Conservation (phyloP, 345 rosid genomes). For the Carallia brachiata region DNA sequence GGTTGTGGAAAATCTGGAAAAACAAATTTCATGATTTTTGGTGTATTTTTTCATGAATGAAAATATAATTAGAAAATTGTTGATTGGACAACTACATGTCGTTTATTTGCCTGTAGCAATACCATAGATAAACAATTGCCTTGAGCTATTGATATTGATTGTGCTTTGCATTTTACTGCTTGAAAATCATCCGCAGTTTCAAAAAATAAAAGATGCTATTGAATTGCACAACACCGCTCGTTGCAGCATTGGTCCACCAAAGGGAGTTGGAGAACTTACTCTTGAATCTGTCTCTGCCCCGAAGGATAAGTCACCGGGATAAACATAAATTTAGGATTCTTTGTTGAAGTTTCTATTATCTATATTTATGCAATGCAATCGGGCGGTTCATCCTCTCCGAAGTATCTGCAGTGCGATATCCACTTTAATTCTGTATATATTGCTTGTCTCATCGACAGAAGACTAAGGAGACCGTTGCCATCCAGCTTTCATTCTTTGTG, state of each 20-base stretch:
- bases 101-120: not conserved
- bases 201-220: constrained; percentile 82
- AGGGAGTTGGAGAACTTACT: constrained; percentile 53
- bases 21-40: not conserved
- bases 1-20: too few species aligned
- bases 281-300: constrained; percentile 47
- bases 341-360: constrained; percentile 7
- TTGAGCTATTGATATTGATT: not conserved
- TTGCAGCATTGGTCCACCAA: constrained; percentile 57
- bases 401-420: not conserved
- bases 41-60: not conserved
- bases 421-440: constrained; percentile 26
- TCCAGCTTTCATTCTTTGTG: constrained; percentile 23
- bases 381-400: constrained; percentile 1
- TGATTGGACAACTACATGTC: not conserved
- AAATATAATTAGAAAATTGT: too few species aligned
- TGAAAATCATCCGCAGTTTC: constrained; percentile 56
- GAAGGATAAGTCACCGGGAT: constrained; percentile 39
- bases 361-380: constrained; percentile 9
- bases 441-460: constrained; percentile 12
- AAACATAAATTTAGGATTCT: constrained; percentile 23
- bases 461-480: not conserved
- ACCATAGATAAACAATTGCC: not conserved
- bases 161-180: not conserved
- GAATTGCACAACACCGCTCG: constrained; percentile 57